A percentile compares a stretch with the other conserved stretches of the same genome.
Evolutionary conservation across 2,329 filamentous ascomycete genomes (phyloP).

Genomic region (Aspergillus sergii): DNA sequence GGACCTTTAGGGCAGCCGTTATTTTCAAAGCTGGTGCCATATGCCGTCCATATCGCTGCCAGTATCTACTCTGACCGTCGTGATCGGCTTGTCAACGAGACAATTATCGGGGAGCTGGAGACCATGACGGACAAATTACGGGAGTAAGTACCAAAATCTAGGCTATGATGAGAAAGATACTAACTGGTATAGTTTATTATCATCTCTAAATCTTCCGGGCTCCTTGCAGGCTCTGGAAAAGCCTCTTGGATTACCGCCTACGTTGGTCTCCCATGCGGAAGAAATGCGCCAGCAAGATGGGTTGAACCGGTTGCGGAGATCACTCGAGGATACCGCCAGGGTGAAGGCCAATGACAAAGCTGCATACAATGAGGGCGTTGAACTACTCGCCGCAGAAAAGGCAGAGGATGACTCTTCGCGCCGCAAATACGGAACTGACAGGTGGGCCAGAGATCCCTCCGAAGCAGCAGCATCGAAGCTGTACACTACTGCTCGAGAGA

Average conservation of each 20-base stretch:
- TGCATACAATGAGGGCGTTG: conserved; percentile 80
- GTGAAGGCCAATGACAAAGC: conserved; percentile 77
- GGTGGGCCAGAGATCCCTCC: conserved; percentile 75
- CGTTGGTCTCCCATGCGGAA: conserved; percentile 84
- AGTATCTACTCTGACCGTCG: conserved; percentile 93
- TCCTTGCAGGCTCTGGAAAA: conserved; percentile 94
- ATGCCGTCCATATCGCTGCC: conserved; percentile 90
- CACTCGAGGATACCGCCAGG: conserved; percentile 87
- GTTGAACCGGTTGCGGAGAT: conserved; percentile 72
- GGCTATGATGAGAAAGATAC: not conserved
- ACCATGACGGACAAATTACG: conserved; percentile 77
- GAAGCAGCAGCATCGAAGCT: conserved; percentile 71
- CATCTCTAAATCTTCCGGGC: conserved; percentile 84
- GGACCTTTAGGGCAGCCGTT: conserved; percentile 80
- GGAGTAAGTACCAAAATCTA: conserved; percentile 49
- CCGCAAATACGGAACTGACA: conserved; percentile 79
- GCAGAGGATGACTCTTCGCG: conserved; percentile 79
- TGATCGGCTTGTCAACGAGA: conserved; percentile 86
- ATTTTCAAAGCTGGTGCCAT: conserved; percentile 90
- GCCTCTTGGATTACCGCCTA: conserved; percentile 84
- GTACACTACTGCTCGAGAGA: conserved; percentile 74
- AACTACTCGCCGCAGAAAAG: conserved; percentile 75
- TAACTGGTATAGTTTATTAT: conserved; percentile 56
- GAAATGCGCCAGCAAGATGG: conserved; percentile 92
- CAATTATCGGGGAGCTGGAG: conserved; percentile 83